Evolutionary conservation across 371 early-diverging fungal genomes (phyloP), one percentile per base, ranked within the genome.

Genomic region (Capillidium rhysosporum): DNA sequence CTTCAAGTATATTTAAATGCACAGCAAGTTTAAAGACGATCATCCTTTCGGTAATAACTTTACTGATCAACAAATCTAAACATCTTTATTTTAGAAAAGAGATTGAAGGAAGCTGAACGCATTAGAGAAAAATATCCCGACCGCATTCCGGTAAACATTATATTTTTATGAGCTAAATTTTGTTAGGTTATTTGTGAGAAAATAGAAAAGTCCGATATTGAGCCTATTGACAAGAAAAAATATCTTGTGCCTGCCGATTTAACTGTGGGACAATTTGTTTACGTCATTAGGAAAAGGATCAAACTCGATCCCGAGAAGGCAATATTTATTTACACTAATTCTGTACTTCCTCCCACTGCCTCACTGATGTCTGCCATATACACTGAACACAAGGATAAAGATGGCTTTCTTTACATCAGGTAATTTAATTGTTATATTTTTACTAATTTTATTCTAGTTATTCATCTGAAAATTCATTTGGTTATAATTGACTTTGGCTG

Each of bases 231-330:
- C 72, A 94, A 94, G 80, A 95, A 94, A 66, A 97, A 95, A 68
- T 97, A 92, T 56, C 74, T 97, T 52, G 93, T 94, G 9, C 94
- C 95, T n/a, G 75, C 86, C 48, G 95, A 96, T 65, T 67, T 96
- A 53, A 95, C 92, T 0, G 90, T 95, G n/a, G 94, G 92, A 18
- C 94, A 95, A 62, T 96, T 96, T 63, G 89, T 94, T 49, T 93
- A 90, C 64, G 93, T 96, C 46, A 89, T 90, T 59, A 79, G 89
- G 63, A 89, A 88, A 67, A 78, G 90, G 59, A 88, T 90, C 69
- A 86, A 86, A 71, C 71, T 91, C 20, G 77, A 82, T 61, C 89
- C 92, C 26, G 97, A 97, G 59, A 89, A 93, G 72, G 97, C 97
- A 45, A 89, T 97, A 63, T 95, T 94, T 66, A 88, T 94, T 57